Percentiles rank a stretch among this genome's conserved stretches.
phyloP scores from a whole-genome alignment of 148 eudicot genomes.

The Chenopodium berlandieri region DNA sequence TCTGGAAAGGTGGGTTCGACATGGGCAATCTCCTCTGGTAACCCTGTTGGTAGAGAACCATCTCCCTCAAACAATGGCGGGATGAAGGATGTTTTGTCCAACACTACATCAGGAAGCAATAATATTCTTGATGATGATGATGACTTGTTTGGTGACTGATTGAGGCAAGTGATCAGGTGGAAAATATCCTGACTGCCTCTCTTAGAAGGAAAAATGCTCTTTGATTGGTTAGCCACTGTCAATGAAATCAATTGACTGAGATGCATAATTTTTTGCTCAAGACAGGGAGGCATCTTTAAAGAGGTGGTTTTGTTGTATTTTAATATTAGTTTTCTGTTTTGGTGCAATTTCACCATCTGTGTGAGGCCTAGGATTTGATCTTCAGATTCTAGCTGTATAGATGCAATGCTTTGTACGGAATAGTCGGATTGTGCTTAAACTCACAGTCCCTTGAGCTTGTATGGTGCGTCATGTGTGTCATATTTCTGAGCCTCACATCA shows the following conservation, averaged over 20 bases:
- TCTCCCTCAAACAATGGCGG: constrained; percentile 35
- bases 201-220: background rate
- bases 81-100: constrained; percentile 22
- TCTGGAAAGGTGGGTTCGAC: constrained; percentile 72
- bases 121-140: constrained; percentile 45
- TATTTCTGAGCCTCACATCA: no score
- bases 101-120: constrained; percentile 30
- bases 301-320: constrained; percentile 12
- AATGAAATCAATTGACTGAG: background rate
- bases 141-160: constrained; percentile 81
- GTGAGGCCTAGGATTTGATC: background rate
- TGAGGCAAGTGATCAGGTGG: background rate
- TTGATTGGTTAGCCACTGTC: constrained; percentile 3
- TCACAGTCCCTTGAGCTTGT: no score
- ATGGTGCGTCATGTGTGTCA: no score
- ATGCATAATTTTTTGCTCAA: background rate
- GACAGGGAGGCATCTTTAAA: background rate
- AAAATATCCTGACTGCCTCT: background rate
- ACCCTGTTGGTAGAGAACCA: constrained; percentile 34
- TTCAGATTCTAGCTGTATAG: background rate
- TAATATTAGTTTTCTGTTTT: background rate
- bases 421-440: background rate
- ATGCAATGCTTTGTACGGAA: background rate
- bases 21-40: constrained; percentile 68
- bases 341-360: background rate